Percentiles rank a stretch among this genome's conserved stretches.
Conservation (phyloP, 2,329 filamentous ascomycete genomes). For the Ascochyta pisi region DNA sequence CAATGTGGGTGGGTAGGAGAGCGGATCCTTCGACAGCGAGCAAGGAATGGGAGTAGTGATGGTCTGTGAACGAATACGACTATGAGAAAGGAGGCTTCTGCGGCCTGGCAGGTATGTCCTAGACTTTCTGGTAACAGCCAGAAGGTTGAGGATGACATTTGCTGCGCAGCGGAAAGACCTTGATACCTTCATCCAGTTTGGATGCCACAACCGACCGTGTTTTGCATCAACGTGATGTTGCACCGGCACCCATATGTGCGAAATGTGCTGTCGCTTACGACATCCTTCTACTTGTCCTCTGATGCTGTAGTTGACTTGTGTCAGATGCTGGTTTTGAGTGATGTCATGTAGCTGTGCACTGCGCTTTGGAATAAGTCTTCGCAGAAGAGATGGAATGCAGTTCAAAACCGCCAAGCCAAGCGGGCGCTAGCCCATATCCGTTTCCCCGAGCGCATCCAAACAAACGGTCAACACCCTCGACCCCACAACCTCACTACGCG, state of each 20-base stretch:
- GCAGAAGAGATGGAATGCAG: not conserved
- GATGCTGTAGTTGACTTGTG: not conserved
- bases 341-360: too few relatives aligned
- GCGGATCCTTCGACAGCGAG: slow-evolving; percentile 42
- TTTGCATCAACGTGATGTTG: not conserved
- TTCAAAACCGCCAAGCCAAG: slow-evolving; percentile 4
- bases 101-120: slow-evolving; percentile 23
- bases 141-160: slow-evolving; percentile 16
- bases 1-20: slow-evolving; percentile 42
- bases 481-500: slow-evolving; percentile 27
- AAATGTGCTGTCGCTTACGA: too few relatives aligned
- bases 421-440: slow-evolving; percentile 7
- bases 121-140: slow-evolving; percentile 8
- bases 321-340: not conserved
- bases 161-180: slow-evolving; percentile 28
- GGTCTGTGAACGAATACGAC: slow-evolving; percentile 35
- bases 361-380: too few relatives aligned
- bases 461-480: slow-evolving; percentile 28
- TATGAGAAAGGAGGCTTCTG: slow-evolving; percentile 33
- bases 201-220: slow-evolving; percentile 25
- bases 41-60: slow-evolving; percentile 42
- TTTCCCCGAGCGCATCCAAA: slow-evolving; percentile 27
- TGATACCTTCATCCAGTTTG: slow-evolving; percentile 28
- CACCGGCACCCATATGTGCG: not conserved
- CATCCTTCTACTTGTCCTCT: too few relatives aligned